Evolutionary conservation across 2,329 filamentous ascomycete genomes (phyloP), one percentile per base, ranked within the genome.

Genomic region (Colletotrichum sidae): DNA sequence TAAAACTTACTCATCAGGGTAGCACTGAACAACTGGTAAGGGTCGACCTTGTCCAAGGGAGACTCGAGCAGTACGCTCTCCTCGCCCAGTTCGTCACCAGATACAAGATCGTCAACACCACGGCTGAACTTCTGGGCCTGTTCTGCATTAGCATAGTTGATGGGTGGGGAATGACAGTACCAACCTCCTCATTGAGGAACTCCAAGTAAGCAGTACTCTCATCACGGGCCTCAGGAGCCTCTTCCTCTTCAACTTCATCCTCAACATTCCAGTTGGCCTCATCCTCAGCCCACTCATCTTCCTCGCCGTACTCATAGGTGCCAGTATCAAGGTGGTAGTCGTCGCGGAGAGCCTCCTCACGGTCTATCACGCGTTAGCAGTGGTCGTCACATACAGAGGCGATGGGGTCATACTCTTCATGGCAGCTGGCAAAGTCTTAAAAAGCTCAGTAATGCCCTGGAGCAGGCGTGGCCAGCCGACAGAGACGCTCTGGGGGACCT

Each of bases 161-260:
- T 6, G 5, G 25, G 11, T 51, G 42, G 42, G 51, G 9, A 44
- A n/a, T 50, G 33, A 39, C 9, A 11, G 6, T 39, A 73, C 84
- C 76, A 75, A 90, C 91, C 83, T 98, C 95, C 76, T 96, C 92
- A 72, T 95, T 96, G 35, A 99, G 81, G 82, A 99, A 99, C 70
- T 98, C 94, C 51, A 99, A 87, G 76, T 99, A 99, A 6, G 95
- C 93, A 33, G 92, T 91, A 76, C 93, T 96, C 79, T 98, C 95
- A 72, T 97, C 95, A 74, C 94, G 92, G 72, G 89, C 85, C 67
- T 97, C 91, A 3, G 77, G 78, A 12, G 80, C 73, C 58, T 87
- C 87, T 68, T 93, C 92, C 35, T 88, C 87, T 34, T 88, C 88
- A 68, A 88, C 86, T 64, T 91, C 90, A 42, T 91, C 87, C 69